Percentiles rank a stretch among this genome's conserved stretches.
Conservation (phyloP, 2,329 filamentous ascomycete genomes). For the Alternaria gaisen region DNA sequence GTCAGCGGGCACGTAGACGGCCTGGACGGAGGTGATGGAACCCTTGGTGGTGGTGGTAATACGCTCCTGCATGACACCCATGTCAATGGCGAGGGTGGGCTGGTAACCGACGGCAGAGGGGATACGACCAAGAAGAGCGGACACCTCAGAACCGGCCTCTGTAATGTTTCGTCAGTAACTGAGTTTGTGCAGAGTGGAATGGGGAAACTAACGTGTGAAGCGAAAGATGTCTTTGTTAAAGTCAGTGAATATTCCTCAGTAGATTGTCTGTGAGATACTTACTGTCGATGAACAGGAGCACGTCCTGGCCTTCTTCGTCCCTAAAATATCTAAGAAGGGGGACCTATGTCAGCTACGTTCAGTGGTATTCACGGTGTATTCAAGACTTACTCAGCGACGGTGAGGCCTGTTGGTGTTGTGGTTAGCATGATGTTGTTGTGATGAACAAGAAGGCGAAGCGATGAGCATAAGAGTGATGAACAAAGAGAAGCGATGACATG, state of each 20-base stretch:
- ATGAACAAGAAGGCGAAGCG: too few species aligned
- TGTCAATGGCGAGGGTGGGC: slow-evolving; percentile 47
- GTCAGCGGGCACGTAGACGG: slow-evolving; percentile 99
- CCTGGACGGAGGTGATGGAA: slow-evolving; percentile 99
- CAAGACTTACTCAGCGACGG: slow-evolving; percentile 4
- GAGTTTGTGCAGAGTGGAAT: neutral
- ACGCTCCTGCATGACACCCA: slow-evolving; percentile 84
- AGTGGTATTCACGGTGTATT: neutral
- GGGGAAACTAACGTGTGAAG: neutral
- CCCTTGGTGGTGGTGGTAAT: slow-evolving; percentile 99
- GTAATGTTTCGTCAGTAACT: neutral
- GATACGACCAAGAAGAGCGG: slow-evolving; percentile 98
- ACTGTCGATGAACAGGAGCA: slow-evolving; percentile 99
- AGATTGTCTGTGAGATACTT: too few species aligned
- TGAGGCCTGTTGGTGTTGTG: slow-evolving; percentile 32
- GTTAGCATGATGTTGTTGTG: too few species aligned
- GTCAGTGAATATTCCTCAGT: too few species aligned
- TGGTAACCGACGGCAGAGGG: slow-evolving; percentile 99
- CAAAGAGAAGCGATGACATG: too few species aligned
- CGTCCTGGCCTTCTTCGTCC: slow-evolving; percentile 85
- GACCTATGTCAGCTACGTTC: slow-evolving; percentile 51
- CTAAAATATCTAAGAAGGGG: slow-evolving; percentile 85
- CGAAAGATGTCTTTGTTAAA: too few species aligned
- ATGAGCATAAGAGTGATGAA: too few species aligned
- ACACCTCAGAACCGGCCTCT: slow-evolving; percentile 98